Conservation (phyloP, 805 yeast genomes). For the Hanseniaspora thailandica region DNA sequence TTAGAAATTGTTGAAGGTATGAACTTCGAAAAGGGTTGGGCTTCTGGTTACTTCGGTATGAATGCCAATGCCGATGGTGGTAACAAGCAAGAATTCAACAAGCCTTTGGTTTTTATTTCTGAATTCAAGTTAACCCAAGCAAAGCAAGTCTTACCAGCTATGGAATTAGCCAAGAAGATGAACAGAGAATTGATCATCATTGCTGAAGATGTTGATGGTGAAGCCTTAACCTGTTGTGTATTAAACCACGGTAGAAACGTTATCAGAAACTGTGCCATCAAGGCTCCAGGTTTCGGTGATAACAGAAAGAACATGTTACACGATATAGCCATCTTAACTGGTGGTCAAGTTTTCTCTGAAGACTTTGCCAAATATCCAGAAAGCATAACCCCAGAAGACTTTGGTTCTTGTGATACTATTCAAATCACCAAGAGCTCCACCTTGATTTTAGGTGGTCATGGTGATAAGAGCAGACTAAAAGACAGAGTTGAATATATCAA, state of each 20-base stretch:
- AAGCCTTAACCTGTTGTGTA: conserved; percentile 95
- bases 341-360: conserved; percentile 78
- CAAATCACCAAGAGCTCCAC: conserved; percentile 94
- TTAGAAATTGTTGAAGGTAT: conserved; percentile 96
- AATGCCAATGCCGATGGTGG: conserved; percentile 51
- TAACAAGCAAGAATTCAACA: conserved; percentile 91
- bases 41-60: conserved; percentile 92
- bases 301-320: conserved; percentile 93
- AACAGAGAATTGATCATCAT: conserved; percentile 87
- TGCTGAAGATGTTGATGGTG: conserved; percentile 96
- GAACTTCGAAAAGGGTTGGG: conserved; percentile 95
- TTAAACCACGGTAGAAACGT: conserved; percentile 96
- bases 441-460: conserved; percentile 84
- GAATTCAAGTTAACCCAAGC: conserved; percentile 88
- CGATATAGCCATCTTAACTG: conserved; percentile 87
- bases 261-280: conserved; percentile 93
- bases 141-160: conserved; percentile 83
- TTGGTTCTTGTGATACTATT: conserved; percentile 85
- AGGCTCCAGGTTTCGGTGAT: conserved; percentile 99
- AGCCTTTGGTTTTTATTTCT: conserved; percentile 74
- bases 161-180: conserved; percentile 82
- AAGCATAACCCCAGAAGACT: conserved; percentile 75
- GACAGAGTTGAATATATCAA: conserved; percentile 92
- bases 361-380: conserved; percentile 93
- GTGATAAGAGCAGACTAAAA: conserved; percentile 65